Conservation (phyloP, 495 filamentous ascomycete species). For the Penicillium subrubescens region DNA sequence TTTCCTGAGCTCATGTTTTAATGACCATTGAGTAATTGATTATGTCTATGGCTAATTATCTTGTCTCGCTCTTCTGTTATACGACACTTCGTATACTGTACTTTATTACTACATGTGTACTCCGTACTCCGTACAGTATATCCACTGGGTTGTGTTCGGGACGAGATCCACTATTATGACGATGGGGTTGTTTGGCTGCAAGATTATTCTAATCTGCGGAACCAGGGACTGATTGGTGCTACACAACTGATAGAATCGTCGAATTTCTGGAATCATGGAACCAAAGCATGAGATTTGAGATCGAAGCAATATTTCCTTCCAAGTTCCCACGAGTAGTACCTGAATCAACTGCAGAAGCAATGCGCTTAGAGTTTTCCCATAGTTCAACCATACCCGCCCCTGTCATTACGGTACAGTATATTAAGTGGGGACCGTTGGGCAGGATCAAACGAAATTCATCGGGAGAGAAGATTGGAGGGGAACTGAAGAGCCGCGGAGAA, state of each 20-base stretch:
- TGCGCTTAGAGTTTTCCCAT: background rate
- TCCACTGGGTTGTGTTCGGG: background rate
- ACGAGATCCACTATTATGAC: constrained; percentile 23
- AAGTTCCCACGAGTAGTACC: background rate
- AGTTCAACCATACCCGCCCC: background rate
- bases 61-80: background rate
- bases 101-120: background rate
- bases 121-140: too few species aligned
- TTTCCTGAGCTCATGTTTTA: background rate
- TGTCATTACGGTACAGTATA: background rate
- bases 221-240: background rate
- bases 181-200: constrained; percentile 2
- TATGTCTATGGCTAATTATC: background rate
- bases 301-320: background rate
- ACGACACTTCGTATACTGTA: background rate
- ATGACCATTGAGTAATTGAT: background rate
- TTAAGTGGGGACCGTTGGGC: background rate
- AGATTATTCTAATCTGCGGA: background rate
- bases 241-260: background rate
- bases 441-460: background rate
- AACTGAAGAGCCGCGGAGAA: background rate
- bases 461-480: background rate
- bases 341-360: background rate
- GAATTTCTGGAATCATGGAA: background rate
- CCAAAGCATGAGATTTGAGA: background rate